phyloP scores from a whole-genome alignment of 768 basidiomycete species.

The Phanerochaete sordida region DNA sequence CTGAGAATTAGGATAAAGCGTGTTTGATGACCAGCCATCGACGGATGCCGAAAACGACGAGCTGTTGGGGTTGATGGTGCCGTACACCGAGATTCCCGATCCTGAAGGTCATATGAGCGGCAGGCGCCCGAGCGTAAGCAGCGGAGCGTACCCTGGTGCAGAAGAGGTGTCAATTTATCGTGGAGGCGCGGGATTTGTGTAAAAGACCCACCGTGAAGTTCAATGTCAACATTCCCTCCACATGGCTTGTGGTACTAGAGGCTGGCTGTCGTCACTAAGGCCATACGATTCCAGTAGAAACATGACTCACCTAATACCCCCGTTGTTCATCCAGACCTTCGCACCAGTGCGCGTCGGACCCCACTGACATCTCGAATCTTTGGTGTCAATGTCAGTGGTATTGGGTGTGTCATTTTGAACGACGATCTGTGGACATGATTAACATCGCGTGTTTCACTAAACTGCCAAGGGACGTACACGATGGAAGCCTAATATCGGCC shows the following conservation, averaged over 20 bases:
- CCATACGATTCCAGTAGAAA: background rate
- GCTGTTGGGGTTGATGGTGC: background rate
- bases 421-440: background rate
- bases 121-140: background rate
- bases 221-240: background rate
- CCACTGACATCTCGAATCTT: background rate
- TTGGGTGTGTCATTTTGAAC: background rate
- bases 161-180: background rate
- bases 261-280: background rate
- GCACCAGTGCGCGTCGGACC: background rate
- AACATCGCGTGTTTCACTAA: background rate
- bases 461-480: conserved; percentile 1
- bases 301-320: background rate
- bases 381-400: background rate
- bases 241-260: background rate
- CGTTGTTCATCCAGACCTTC: background rate
- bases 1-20: background rate
- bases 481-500: conserved; percentile 11
- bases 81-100: background rate
- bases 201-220: background rate
- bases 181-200: background rate
- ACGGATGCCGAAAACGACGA: background rate
- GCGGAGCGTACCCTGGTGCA: background rate
- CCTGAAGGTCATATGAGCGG: background rate
- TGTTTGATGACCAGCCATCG: background rate